phyloP scores from a whole-genome alignment of 768 basidiomycete species.

The Mycena venus region DNA sequence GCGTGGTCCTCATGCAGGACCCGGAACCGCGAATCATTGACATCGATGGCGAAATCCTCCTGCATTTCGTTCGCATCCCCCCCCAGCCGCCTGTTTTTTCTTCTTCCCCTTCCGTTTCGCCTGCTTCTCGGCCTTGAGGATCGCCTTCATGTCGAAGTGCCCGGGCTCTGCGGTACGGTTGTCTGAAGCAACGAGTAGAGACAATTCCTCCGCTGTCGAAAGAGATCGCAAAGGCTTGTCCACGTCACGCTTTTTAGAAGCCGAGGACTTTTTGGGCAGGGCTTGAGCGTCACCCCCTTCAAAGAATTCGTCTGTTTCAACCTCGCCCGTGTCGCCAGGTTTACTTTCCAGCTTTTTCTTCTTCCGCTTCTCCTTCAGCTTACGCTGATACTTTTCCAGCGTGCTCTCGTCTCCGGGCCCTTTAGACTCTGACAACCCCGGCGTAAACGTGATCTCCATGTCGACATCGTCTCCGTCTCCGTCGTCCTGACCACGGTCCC shows the following conservation, averaged over 20 bases:
- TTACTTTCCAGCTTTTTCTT: conserved; percentile 76
- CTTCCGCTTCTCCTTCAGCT: conserved; percentile 90
- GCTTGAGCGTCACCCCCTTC: conserved; percentile 47
- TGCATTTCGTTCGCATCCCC: conserved; percentile 75
- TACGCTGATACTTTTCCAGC: conserved; percentile 89
- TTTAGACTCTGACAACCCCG: conserved; percentile 76
- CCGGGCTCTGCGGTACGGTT: conserved; percentile 67
- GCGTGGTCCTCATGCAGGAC: conserved; percentile 89
- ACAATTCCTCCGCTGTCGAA: conserved; percentile 75
- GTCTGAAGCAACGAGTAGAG: conserved; percentile 71
- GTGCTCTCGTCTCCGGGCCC: conserved; percentile 84
- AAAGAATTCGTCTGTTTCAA: conserved; percentile 83
- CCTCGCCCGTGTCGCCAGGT: conserved; percentile 37
- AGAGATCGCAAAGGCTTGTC: conserved; percentile 45
- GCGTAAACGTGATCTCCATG: conserved; percentile 96
- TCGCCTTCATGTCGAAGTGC: conserved; percentile 93
- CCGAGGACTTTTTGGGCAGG: conserved; percentile 31
- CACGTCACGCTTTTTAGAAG: conserved; percentile 37
- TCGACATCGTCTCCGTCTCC: conserved; percentile 73
- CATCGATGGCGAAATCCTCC: conserved; percentile 85
- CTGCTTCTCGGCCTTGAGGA: conserved; percentile 88
- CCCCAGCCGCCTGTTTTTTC: conserved; percentile 54
- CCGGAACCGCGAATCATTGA: conserved; percentile 90
- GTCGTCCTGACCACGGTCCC: conserved; percentile 66
- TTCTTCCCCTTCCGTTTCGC: conserved; percentile 60